Evolutionary conservation across 306 rosid genomes (phyloP).

Genomic region (Casuarina glauca): DNA sequence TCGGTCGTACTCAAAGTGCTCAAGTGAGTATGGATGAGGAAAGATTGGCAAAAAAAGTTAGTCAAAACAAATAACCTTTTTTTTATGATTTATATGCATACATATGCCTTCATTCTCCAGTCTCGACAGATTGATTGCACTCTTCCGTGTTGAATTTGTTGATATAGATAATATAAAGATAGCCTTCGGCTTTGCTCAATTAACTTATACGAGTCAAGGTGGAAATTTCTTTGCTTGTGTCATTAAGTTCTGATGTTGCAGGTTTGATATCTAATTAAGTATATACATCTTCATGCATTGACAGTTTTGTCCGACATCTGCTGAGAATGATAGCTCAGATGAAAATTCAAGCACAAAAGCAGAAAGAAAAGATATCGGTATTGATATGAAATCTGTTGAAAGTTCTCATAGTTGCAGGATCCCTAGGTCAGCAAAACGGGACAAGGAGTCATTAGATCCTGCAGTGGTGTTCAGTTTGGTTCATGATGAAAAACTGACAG

Average conservation of each 20-base stretch:
- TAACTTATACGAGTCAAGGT: not conserved
- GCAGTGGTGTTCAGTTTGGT: not conserved
- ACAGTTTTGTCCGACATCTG: slow-evolving; percentile 26
- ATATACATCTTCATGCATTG: not conserved
- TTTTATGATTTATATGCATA: not conserved
- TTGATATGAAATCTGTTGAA: slow-evolving; percentile 6
- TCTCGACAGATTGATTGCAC: not conserved
- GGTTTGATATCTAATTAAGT: not conserved
- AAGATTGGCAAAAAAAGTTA: too few species aligned
- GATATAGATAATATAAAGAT: not conserved
- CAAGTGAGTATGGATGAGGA: slow-evolving; percentile 17
- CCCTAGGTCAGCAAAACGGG: not conserved
- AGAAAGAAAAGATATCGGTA: slow-evolving; percentile 15
- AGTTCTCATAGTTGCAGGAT: slow-evolving; percentile 21
- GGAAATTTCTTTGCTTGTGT: not conserved
- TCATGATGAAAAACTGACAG: slow-evolving; percentile 22
- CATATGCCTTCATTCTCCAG: not conserved
- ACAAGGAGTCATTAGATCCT: slow-evolving; percentile 16
- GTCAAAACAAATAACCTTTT: not conserved
- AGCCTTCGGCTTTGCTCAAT: not conserved
- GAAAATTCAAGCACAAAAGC: slow-evolving; percentile 23
- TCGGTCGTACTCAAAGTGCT: slow-evolving; percentile 23
- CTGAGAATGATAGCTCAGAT: slow-evolving; percentile 18
- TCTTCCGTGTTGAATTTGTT: not conserved
- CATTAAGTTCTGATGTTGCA: not conserved